These are phyloP conservation scores for Rhizophora mangle DNA, from an alignment of 345 rosid species.

Conservation along the genomic window DNA sequence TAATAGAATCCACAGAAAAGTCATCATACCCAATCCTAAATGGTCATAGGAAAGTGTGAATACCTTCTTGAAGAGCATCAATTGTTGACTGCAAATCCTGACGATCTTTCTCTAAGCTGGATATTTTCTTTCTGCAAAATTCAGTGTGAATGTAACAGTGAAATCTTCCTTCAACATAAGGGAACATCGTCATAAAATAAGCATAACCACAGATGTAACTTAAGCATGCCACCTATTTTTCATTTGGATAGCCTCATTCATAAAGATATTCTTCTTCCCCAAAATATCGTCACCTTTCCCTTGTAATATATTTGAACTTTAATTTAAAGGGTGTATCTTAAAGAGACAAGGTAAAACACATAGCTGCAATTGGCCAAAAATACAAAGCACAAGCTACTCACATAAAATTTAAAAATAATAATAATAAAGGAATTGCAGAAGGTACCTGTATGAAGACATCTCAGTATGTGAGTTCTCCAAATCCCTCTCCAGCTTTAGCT, in stretches of 20 bases:
- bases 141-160: neutral
- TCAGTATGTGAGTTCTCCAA: slow-evolving; percentile 76
- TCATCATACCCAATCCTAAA: too few species aligned
- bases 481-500: slow-evolving; percentile 91
- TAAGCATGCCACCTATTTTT: too few species aligned
- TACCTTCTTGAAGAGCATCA: slow-evolving; percentile 93
- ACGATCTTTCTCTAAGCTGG: slow-evolving; percentile 81
- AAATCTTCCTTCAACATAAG: too few species aligned
- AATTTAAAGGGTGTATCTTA: neutral
- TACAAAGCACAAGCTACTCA: too few species aligned
- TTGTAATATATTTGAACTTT: neutral
- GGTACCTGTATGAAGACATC: slow-evolving; percentile 67
- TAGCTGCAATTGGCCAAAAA: neutral
- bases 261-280: too few species aligned
- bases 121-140: slow-evolving; percentile 75
- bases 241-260: too few species aligned
- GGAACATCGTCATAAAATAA: too few species aligned
- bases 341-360: neutral
- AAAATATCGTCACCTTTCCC: too few species aligned
- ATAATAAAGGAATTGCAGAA: slow-evolving; percentile 23
- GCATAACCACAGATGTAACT: too few species aligned
- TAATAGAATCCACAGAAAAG: too few species aligned
- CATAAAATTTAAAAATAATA: neutral
- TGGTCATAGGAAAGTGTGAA: neutral
- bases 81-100: slow-evolving; percentile 82